Conservation (phyloP, 495 filamentous ascomycete species). For the Amniculicola lignicola region DNA sequence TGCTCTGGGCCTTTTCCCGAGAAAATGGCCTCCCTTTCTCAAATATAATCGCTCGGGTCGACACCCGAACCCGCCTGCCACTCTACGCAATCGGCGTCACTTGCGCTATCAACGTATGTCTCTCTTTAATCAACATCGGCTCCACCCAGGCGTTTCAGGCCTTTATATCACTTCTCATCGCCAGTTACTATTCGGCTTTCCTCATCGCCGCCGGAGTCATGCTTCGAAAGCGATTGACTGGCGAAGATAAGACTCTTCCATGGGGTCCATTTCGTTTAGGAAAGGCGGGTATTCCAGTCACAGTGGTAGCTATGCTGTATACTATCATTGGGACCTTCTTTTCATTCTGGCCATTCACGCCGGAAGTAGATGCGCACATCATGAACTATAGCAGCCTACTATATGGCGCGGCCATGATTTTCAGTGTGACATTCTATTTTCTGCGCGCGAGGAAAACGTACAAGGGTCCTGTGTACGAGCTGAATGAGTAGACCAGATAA, state of each 20-base stretch:
- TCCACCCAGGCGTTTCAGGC: constrained; percentile 55
- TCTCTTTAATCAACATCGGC: constrained; percentile 60
- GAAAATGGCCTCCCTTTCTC: constrained; percentile 56
- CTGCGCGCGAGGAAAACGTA: constrained; percentile 23
- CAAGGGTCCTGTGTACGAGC: constrained; percentile 27
- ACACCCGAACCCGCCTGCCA: constrained; percentile 48
- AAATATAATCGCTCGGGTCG: constrained; percentile 43
- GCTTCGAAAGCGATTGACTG: constrained; percentile 6
- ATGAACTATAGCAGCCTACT: constrained; percentile 30
- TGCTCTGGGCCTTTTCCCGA: constrained; percentile 55
- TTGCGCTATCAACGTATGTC: constrained; percentile 48
- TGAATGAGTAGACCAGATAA: constrained; percentile 27
- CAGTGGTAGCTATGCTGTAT: constrained; percentile 22
- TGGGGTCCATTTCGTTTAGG: constrained; percentile 15
- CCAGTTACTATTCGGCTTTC: constrained; percentile 23
- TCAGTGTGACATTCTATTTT: constrained; percentile 19
- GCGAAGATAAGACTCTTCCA: neutral
- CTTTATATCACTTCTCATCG: constrained; percentile 46
- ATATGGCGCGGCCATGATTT: constrained; percentile 18
- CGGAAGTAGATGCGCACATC: constrained; percentile 5
- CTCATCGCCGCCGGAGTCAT: constrained; percentile 8
- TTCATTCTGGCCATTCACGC: constrained; percentile 8
- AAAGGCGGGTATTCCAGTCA: constrained; percentile 14
- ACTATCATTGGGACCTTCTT: constrained; percentile 20
- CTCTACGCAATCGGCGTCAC: constrained; percentile 50